Conservation (phyloP, 345 rosid species). For the Lenwebbia sp. region DNA sequence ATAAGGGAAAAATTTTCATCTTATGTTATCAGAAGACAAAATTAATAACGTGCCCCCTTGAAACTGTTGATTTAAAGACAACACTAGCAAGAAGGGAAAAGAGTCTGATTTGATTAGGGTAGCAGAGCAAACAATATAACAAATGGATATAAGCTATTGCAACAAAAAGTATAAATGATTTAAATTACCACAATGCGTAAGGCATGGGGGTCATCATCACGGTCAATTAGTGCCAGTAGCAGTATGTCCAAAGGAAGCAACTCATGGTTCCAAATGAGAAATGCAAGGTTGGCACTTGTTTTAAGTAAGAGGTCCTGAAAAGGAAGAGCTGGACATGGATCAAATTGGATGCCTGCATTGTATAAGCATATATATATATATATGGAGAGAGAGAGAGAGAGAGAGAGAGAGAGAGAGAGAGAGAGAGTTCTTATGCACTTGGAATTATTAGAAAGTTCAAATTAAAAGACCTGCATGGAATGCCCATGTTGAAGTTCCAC, state of each 20-base stretch:
- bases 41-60: not conserved
- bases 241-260: slow-evolving; percentile 91
- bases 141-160: not conserved
- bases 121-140: not conserved
- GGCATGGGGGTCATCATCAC: slow-evolving; percentile 95
- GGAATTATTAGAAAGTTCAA: not conserved
- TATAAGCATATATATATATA: too few species aligned
- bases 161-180: not conserved
- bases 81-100: not conserved
- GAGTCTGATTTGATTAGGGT: not conserved
- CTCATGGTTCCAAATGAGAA: slow-evolving; percentile 85
- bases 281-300: slow-evolving; percentile 64
- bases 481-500: slow-evolving; percentile 77
- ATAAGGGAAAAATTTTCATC: not conserved
- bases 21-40: not conserved
- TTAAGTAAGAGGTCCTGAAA: slow-evolving; percentile 60
- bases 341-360: not conserved
- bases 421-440: not conserved
- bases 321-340: slow-evolving; percentile 1
- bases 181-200: slow-evolving; percentile 71
- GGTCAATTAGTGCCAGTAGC: slow-evolving; percentile 86
- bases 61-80: not conserved
- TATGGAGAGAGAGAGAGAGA: too few species aligned
- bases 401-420: not conserved
- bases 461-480: slow-evolving; percentile 43